Conservation (phyloP, 192 early-diverging fungal species). For the Coemansia javaensis region DNA sequence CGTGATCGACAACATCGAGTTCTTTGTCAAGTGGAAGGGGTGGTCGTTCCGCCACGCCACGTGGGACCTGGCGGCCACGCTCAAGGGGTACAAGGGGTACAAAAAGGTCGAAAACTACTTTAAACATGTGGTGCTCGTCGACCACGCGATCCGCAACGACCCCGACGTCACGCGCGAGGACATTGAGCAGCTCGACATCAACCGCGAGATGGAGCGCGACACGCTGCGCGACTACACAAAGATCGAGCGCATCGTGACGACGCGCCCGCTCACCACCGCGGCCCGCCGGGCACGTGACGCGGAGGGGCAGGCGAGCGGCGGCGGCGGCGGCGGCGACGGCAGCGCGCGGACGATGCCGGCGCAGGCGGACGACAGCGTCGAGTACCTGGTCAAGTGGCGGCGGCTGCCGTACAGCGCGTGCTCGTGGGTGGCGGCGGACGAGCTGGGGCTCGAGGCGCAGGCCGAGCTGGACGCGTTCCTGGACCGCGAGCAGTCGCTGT, state of each 20-base stretch:
- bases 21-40: conserved; percentile 92
- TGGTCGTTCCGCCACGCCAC: conserved; percentile 87
- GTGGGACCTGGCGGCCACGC: conserved; percentile 71
- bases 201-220: conserved; percentile 73
- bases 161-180: conserved; percentile 77
- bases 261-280: conserved; percentile 41
- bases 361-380: conserved; percentile 50
- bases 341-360: conserved; percentile 6
- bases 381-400: conserved; percentile 95
- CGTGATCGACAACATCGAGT: conserved; percentile 62
- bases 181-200: conserved; percentile 81
- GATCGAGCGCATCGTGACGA: conserved; percentile 85
- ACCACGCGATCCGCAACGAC: conserved; percentile 55
- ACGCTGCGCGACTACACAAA: conserved; percentile 77
- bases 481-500: conserved; percentile 67
- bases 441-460: conserved; percentile 70
- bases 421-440: conserved; percentile 79
- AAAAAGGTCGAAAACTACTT: conserved; percentile 87
- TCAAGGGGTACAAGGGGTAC: conserved; percentile 75
- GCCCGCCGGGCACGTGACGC: conserved; percentile 23
- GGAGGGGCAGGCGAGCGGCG: conserved; percentile 18
- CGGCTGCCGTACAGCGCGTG: conserved; percentile 80
- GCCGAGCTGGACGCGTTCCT: conserved; percentile 80
- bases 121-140: conserved; percentile 59
- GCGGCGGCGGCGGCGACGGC: too few relatives aligned